Evolutionary conservation across 1,284 basidiomycete species (phyloP), one percentile per base, ranked within the genome.

Genomic region (Fistulinella staudtii): DNA sequence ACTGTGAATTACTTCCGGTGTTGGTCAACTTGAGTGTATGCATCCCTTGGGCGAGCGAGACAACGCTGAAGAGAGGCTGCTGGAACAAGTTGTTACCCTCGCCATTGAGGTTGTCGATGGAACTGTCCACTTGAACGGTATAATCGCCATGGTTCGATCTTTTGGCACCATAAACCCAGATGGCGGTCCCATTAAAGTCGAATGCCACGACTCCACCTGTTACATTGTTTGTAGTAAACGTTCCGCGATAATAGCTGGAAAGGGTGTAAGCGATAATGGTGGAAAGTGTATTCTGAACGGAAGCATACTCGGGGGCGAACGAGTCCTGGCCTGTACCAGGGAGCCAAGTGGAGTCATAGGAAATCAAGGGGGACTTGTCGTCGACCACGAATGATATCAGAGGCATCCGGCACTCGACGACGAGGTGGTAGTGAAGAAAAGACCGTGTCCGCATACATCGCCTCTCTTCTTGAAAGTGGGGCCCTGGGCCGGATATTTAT

Each of bases 131-230:
- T 24, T 55, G 41, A n/a, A 70, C 55, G 3, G 36, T 52, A 46
- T 58, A 71, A n/a, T 50, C 53, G 2, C 67, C 69, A 38, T 69
- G 65, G 36, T 58, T 58, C 20, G 39, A 2, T 11, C 65, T 53
- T 17, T 58, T 57, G 8, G 58, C 61, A 5, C 68, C 68, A 28
- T 60, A 68, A 14, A 71, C 47, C 53, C 54, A 63, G 30, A 71
- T 28, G n/a, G 51, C 50, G 6, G 60, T 67, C 6, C 70, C 69
- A 21, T 63, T 71, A 54, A 71, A 73, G 28, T 41, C 50, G 43
- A 73, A 60, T 0, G 55, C 53, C 4, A 51, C 60, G 1, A 39
- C 44, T 3, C 66, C 61, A 14, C 48, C 50, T 14, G 57, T 55
- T 2, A 50, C 50, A 24, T 57, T 61, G 20, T 63, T 63, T n/a